A percentile compares a stretch with the other conserved stretches of the same genome.
phyloP scores from a whole-genome alignment of 306 rosid species.

The Dalbergia cochinchinensis region DNA sequence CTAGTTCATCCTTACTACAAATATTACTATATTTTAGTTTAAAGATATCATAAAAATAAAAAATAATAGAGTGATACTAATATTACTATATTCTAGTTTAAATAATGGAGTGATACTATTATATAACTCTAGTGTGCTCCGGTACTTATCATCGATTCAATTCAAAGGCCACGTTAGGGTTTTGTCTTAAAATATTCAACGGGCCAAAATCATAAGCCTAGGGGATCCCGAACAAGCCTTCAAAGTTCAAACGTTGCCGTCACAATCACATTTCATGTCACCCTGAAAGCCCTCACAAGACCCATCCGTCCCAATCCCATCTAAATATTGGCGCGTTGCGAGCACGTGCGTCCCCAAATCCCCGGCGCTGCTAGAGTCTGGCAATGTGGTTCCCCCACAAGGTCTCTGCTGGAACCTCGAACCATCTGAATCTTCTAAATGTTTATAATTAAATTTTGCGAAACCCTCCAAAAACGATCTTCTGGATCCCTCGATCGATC shows the following conservation, averaged over 20 bases:
- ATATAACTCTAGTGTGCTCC: too few relatives aligned
- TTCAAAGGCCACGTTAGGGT: too few relatives aligned
- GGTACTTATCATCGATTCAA: too few relatives aligned
- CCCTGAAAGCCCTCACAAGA: background rate
- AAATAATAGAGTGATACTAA: too few relatives aligned
- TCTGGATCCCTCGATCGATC: slow-evolving; percentile 64
- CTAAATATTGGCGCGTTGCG: background rate
- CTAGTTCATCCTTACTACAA: too few relatives aligned
- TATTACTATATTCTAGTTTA: too few relatives aligned
- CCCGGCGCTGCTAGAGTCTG: too few relatives aligned
- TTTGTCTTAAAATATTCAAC: background rate
- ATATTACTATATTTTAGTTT: too few relatives aligned
- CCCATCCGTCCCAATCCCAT: background rate
- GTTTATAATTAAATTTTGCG: background rate
- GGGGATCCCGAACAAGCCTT: background rate
- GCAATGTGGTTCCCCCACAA: background rate
- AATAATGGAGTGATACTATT: too few relatives aligned
- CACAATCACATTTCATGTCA: background rate
- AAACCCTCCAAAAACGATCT: slow-evolving; percentile 45
- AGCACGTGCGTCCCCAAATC: background rate
- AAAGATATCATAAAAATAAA: too few relatives aligned
- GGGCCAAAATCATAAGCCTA: background rate
- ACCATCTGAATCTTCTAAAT: slow-evolving; percentile 51
- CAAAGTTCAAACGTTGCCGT: background rate
- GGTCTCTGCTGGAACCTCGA: slow-evolving; percentile 24